Conservation (phyloP, 768 basidiomycete species). For the Mrakia gelida region DNA sequence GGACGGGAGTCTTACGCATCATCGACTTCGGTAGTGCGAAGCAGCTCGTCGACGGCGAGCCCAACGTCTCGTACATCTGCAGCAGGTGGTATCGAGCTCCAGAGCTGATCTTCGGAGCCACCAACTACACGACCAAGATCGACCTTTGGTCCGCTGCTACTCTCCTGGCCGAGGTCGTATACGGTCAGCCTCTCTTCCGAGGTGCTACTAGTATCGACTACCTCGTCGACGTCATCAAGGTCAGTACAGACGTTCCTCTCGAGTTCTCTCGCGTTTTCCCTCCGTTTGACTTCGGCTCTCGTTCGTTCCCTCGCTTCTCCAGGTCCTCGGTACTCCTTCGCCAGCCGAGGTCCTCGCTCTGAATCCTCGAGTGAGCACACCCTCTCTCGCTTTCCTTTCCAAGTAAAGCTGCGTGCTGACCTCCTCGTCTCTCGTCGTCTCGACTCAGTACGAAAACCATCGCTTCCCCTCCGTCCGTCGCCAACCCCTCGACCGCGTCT, state of each 20-base stretch:
- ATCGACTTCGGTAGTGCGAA: slow-evolving; percentile 99
- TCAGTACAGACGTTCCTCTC: slow-evolving; percentile 41
- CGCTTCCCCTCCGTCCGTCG: slow-evolving; percentile 99
- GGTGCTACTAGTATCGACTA: slow-evolving; percentile 99
- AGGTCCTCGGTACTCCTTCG: slow-evolving; percentile 90
- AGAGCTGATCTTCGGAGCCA: slow-evolving; percentile 98
- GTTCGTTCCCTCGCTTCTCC: slow-evolving; percentile 14
- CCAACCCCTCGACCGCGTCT: slow-evolving; percentile 97
- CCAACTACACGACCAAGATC: slow-evolving; percentile 71
- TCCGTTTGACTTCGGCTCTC: not conserved
- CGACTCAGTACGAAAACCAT: not conserved
- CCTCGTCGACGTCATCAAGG: slow-evolving; percentile 99
- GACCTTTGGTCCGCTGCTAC: slow-evolving; percentile 99
- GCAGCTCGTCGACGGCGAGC: slow-evolving; percentile 93
- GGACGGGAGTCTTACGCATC: slow-evolving; percentile 83
- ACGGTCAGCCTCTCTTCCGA: slow-evolving; percentile 98
- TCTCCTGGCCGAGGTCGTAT: slow-evolving; percentile 99
- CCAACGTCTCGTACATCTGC: slow-evolving; percentile 99
- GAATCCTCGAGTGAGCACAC: slow-evolving; percentile 74
- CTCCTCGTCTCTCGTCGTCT: not conserved
- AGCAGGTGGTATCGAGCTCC: slow-evolving; percentile 98
- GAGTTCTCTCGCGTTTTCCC: not conserved
- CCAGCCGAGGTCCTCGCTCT: slow-evolving; percentile 99
- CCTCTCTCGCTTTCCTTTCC: not conserved
- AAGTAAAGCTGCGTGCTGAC: too few species aligned